These are phyloP conservation scores for Hippophae gyantsensis DNA, from an alignment of 306 rosid genomes.

Conservation along the genomic window DNA sequence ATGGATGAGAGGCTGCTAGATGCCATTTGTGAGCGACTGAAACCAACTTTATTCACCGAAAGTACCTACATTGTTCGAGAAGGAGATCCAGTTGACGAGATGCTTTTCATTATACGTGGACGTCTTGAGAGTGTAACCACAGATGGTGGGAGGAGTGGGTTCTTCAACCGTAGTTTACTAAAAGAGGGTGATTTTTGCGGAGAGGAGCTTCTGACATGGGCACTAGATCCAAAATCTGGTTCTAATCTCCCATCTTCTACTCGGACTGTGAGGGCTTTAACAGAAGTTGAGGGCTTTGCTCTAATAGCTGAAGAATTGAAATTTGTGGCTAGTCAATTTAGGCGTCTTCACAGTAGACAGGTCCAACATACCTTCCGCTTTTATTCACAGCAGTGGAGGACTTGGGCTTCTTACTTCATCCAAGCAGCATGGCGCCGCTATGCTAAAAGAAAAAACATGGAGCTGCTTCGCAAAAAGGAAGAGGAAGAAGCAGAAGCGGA, in stretches of 20 bases:
- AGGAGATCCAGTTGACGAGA: conserved; percentile 98
- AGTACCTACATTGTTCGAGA: conserved; percentile 79
- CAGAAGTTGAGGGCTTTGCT: conserved; percentile 93
- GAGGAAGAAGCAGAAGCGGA: conserved; percentile 35
- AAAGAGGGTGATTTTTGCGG: conserved; percentile 94
- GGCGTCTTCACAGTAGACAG: conserved; percentile 97
- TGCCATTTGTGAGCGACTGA: conserved; percentile 93
- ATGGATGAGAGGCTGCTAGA: conserved; percentile 98
- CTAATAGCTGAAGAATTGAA: conserved; percentile 82
- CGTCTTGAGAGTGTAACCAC: conserved; percentile 97
- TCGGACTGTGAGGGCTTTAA: conserved; percentile 71
- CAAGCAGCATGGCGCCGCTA: conserved; percentile 99
- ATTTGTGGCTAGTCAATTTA: conserved; percentile 90
- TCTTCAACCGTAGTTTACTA: conserved; percentile 74
- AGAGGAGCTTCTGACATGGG: conserved; percentile 98
- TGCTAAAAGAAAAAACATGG: conserved; percentile 67
- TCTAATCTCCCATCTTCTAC: conserved; percentile 89
- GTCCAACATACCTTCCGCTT: conserved; percentile 97
- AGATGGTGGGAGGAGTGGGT: conserved; percentile 95
- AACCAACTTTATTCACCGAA: conserved; percentile 82
- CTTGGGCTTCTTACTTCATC: conserved; percentile 98
- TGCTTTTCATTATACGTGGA: conserved; percentile 95
- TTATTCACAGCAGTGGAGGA: conserved; percentile 98
- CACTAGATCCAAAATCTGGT: conserved; percentile 92
- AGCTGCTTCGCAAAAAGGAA: conserved; percentile 77